phyloP scores from a whole-genome alignment of 768 basidiomycete species.

The Porphyrellus cyaneotinctus region DNA sequence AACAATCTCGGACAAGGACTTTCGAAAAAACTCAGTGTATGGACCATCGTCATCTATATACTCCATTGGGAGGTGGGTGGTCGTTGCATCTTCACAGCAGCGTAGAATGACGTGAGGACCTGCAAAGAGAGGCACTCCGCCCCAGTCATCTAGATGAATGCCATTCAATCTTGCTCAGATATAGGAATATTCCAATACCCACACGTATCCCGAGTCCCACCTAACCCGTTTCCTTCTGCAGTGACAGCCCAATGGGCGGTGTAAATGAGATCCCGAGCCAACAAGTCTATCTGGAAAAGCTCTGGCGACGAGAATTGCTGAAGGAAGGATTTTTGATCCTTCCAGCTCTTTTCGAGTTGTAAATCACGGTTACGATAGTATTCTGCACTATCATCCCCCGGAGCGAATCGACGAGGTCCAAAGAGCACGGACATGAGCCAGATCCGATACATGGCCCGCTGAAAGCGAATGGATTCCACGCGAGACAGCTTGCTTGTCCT shows the following conservation, averaged over 20 bases:
- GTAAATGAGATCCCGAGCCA: neutral
- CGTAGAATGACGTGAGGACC: conserved; percentile 8
- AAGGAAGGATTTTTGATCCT: conserved; percentile 1
- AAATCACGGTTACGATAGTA: no score
- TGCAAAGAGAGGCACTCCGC: conserved; percentile 6
- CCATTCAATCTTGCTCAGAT: neutral
- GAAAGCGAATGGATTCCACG: conserved; percentile 30
- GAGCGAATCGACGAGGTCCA: neutral
- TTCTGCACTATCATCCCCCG: neutral
- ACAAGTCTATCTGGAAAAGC: neutral
- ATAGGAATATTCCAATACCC: neutral
- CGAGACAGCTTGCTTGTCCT: conserved; percentile 25
- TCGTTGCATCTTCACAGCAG: conserved; percentile 2
- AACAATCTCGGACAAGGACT: neutral
- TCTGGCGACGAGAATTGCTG: conserved; percentile 1
- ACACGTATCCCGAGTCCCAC: neutral
- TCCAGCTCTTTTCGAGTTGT: neutral
- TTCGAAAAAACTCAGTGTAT: neutral
- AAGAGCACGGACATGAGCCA: conserved; percentile 20
- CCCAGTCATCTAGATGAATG: neutral
- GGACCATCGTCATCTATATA: neutral
- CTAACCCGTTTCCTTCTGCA: neutral
- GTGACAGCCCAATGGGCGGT: neutral
- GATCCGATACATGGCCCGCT: conserved; percentile 28
- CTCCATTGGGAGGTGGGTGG: neutral